Evolutionary conservation across 805 yeast genomes (phyloP).

Genomic region (Candida ponderosae): DNA sequence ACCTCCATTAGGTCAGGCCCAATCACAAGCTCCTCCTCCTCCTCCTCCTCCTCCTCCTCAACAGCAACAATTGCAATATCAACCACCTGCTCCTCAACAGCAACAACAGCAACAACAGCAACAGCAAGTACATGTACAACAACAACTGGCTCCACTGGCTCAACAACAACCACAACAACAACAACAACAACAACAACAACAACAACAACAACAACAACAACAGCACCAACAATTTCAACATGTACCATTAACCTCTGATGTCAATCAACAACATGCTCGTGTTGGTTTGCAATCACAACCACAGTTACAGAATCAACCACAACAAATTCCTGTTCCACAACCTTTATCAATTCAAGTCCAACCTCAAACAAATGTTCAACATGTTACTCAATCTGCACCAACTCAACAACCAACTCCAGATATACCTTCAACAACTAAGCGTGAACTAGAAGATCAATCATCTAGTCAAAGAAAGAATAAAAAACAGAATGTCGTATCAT

Average conservation of each 20-base stretch:
- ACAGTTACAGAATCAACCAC: constrained; percentile 4
- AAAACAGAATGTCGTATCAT: not conserved
- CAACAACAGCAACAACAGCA: constrained; percentile 7
- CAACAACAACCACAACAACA: constrained; percentile 3
- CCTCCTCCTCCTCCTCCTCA: not conserved
- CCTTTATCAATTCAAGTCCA: constrained; percentile 12
- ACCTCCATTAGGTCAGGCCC: not conserved
- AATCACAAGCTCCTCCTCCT: not conserved
- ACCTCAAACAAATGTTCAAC: constrained; percentile 1
- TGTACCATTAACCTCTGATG: not conserved
- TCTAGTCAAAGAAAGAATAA: constrained; percentile 1
- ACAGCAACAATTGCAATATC: constrained; percentile 1
- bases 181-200: constrained; percentile 6
- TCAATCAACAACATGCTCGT: not conserved
- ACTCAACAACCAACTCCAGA: constrained; percentile 19
- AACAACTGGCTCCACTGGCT: constrained; percentile 7
- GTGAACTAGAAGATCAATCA: constrained; percentile 2
- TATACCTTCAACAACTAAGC: constrained; percentile 13
- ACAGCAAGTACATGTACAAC: constrained; percentile 6
- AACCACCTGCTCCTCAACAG: constrained; percentile 2
- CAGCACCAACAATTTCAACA: constrained; percentile 2
- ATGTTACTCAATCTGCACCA: constrained; percentile 2
- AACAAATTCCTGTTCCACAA: constrained; percentile 4
- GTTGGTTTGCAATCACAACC: constrained; percentile 2
- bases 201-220: constrained; percentile 3